Percentiles rank a stretch among this genome's conserved stretches.
phyloP scores from a whole-genome alignment of 2,329 filamentous ascomycete genomes.

The Botrytis byssoidea region DNA sequence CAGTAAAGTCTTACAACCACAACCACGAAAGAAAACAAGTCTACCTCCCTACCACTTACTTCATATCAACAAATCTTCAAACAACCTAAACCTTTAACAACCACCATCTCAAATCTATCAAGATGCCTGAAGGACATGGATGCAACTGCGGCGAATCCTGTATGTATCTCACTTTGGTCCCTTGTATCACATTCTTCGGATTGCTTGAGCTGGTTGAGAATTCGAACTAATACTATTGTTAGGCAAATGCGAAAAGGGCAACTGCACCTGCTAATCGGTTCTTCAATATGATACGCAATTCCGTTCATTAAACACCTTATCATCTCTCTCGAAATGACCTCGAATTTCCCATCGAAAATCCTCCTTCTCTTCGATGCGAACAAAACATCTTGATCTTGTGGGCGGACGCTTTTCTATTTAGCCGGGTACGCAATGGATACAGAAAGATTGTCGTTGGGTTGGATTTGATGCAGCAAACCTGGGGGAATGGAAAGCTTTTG shows the following conservation, averaged over 20 bases:
- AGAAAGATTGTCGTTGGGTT: background rate
- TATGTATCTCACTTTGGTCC: background rate
- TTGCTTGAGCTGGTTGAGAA: background rate
- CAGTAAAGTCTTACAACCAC: background rate
- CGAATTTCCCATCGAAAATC: background rate
- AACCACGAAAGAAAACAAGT: background rate
- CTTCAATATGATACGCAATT: background rate
- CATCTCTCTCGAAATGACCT: background rate
- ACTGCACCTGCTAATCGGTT: conserved; percentile 5
- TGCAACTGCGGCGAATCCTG: background rate
- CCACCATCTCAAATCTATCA: background rate
- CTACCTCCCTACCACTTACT: background rate
- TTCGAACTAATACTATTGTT: background rate
- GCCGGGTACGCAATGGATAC: background rate
- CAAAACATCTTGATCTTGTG: background rate
- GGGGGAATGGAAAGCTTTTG: background rate
- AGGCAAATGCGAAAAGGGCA: conserved; percentile 5
- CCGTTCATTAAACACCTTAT: background rate
- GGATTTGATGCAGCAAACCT: background rate
- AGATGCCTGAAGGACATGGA: background rate
- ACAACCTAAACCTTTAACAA: background rate
- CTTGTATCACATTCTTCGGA: background rate
- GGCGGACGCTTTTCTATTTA: background rate
- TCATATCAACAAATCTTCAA: background rate
- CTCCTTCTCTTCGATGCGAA: background rate